phyloP scores from a whole-genome alignment of 1,139 yeast species.

The Pichia sp. region DNA sequence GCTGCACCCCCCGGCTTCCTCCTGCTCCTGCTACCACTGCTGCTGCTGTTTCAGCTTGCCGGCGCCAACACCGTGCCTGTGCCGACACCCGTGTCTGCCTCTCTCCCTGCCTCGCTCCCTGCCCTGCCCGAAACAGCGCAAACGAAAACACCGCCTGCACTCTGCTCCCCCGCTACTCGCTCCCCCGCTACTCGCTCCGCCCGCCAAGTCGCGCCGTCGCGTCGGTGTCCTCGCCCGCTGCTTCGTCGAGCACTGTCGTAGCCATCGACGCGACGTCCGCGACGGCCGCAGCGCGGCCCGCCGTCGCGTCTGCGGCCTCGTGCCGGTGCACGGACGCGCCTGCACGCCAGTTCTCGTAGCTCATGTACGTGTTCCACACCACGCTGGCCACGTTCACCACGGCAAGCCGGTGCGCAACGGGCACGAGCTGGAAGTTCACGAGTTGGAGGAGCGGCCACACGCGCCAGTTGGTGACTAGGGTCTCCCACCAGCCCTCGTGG shows the following conservation, averaged over 20 bases:
- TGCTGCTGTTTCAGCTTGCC: too few species aligned
- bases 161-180: too few species aligned
- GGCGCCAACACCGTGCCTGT: too few species aligned
- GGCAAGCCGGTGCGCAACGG: constrained; percentile 62
- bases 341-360: constrained; percentile 1
- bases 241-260: too few species aligned
- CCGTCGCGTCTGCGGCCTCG: too few species aligned
- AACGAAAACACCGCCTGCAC: neutral
- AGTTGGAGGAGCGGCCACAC: constrained; percentile 86
- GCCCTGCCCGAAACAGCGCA: neutral
- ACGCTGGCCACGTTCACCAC: constrained; percentile 70
- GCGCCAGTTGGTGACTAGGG: constrained; percentile 67
- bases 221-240: too few species aligned
- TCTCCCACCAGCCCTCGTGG: constrained; percentile 50
- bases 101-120: neutral
- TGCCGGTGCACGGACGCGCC: constrained; percentile 3
- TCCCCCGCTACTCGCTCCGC: too few species aligned
- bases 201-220: too few species aligned
- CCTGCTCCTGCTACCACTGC: too few species aligned
- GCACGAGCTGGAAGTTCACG: constrained; percentile 66
- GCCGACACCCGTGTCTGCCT: neutral
- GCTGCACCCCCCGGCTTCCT: too few species aligned
- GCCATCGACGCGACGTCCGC: too few species aligned
- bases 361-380: constrained; percentile 78
- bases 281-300: too few species aligned